Base-by-base conservation (phyloP, 2,329 filamentous ascomycete genomes). In the Ascochyta lentis region DNA sequence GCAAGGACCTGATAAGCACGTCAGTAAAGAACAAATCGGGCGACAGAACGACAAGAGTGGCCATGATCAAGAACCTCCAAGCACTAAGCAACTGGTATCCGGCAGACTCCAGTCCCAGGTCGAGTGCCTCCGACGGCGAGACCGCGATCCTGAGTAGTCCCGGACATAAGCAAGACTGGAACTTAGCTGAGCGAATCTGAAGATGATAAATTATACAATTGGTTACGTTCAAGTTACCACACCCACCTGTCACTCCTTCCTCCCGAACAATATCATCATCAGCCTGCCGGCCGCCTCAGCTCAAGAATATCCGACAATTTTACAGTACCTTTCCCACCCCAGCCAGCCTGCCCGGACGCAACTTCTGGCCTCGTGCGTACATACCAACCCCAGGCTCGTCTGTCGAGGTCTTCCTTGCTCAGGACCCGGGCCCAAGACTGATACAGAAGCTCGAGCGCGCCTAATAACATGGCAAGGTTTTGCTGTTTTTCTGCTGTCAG, bases 351-450 rank as follows among this genome's bases (percentile, higher is more conserved):
- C 0, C 92, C 92, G 53, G 81, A 77, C 55, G 90, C 86, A 2
- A 96, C 89, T 19, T 91, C 87, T 0, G 92, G 92, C 59, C 92
- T 81, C 19, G 93, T 86, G 22, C 84, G 82, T 1, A 89, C 80
- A 74, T 96, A 96, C 92, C 92, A 96, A 10, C 79, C 79, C 90
- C 91, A 96, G 16, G 91, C 90, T 56, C 87, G 84, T 58, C 83
- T 82, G 70, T 96, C 90, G 48, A 96, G 78, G 66, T 96, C 90
- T 15, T 83, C 80, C 4, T 78, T 76, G 24, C 76, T 81, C 31
- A 96, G 72, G 27, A 85, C 81, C n/a, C 79, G 76, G 1, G 83
- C 81, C 92, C 92, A 96, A 58, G 90, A 94, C 42, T 83, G 80
- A 66, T 86, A 92, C 1, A 96, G 72, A 19, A 91, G 71, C 58